Percentiles rank a stretch among this genome's conserved stretches.
Conservation (phyloP, 1,139 yeast genomes). For the Debaryomyces coudertii region DNA sequence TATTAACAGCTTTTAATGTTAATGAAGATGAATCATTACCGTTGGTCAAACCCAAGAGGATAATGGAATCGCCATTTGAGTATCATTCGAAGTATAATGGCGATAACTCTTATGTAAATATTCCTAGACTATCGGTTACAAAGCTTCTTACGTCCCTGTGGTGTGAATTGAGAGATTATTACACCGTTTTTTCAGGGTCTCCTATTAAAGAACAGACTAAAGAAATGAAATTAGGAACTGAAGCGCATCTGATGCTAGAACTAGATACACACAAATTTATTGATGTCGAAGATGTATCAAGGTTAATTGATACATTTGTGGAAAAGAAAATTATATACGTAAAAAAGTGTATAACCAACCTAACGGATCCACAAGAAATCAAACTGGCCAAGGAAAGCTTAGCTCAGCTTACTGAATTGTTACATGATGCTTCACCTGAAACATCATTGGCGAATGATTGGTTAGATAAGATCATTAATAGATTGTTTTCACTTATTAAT, state of each 20-base stretch:
- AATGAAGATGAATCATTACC: constrained; percentile 18
- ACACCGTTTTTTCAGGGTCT: constrained; percentile 44
- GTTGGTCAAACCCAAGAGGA: constrained; percentile 16
- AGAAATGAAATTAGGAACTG: constrained; percentile 43
- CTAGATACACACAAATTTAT: constrained; percentile 37
- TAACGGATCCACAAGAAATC: constrained; percentile 8
- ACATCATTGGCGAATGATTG: constrained; percentile 34
- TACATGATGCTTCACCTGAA: constrained; percentile 18
- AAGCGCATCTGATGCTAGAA: constrained; percentile 48
- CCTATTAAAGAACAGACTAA: constrained; percentile 27
- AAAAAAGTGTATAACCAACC: constrained; percentile 1
- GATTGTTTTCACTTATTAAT: constrained; percentile 41
- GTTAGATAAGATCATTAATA: constrained; percentile 34
- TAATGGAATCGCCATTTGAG: constrained; percentile 27
- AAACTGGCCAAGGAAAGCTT: constrained; percentile 5
- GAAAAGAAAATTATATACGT: constrained; percentile 7
- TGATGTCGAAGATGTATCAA: constrained; percentile 15
- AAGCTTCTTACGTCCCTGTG: constrained; percentile 48
- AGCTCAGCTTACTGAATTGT: neutral
- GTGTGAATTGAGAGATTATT: constrained; percentile 56
- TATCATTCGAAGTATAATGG: constrained; percentile 29
- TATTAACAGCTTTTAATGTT: constrained; percentile 13
- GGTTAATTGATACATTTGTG: constrained; percentile 14
- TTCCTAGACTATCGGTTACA: constrained; percentile 50
- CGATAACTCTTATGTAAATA: constrained; percentile 27